phyloP scores from a whole-genome alignment of 805 yeast species.

The Kazachstania bromeliacearum region DNA sequence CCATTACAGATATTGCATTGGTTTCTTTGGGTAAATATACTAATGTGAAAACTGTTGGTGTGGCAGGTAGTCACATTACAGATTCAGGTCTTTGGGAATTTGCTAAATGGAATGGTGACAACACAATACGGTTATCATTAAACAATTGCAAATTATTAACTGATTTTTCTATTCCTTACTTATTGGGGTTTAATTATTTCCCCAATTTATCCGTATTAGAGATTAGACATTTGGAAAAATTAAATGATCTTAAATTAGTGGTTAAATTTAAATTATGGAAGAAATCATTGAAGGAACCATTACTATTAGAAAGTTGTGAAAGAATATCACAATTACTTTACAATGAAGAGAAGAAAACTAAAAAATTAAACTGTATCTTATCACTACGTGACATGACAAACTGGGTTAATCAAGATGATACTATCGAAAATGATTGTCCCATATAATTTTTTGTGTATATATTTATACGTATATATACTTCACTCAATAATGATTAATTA shows the following conservation, averaged over 20 bases:
- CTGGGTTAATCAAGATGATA: slow-evolving; percentile 49
- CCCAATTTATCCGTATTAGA: slow-evolving; percentile 65
- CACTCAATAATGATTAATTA: too few species aligned
- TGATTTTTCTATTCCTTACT: slow-evolving; percentile 47
- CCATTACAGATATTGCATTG: slow-evolving; percentile 63
- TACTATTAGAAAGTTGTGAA: slow-evolving; percentile 76
- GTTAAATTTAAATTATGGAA: slow-evolving; percentile 58
- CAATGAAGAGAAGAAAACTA: slow-evolving; percentile 51
- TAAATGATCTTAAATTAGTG: slow-evolving; percentile 53
- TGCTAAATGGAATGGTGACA: slow-evolving; percentile 42
- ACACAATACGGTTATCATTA: slow-evolving; percentile 57
- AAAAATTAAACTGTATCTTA: slow-evolving; percentile 43
- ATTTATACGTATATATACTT: background rate
- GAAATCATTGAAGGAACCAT: slow-evolving; percentile 35
- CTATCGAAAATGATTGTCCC: slow-evolving; percentile 10
- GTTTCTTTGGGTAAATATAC: slow-evolving; percentile 49
- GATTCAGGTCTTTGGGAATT: slow-evolving; percentile 78
- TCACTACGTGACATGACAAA: slow-evolving; percentile 54
- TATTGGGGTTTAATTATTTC: slow-evolving; percentile 37
- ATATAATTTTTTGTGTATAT: background rate
- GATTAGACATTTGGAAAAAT: slow-evolving; percentile 48
- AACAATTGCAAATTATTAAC: slow-evolving; percentile 61
- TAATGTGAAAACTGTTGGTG: slow-evolving; percentile 59
- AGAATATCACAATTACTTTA: slow-evolving; percentile 48
- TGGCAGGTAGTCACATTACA: slow-evolving; percentile 79